A percentile compares a stretch with the other conserved stretches of the same genome.
Evolutionary conservation across 768 basidiomycete species (phyloP).

Genomic region (Russula dissimulans): DNA sequence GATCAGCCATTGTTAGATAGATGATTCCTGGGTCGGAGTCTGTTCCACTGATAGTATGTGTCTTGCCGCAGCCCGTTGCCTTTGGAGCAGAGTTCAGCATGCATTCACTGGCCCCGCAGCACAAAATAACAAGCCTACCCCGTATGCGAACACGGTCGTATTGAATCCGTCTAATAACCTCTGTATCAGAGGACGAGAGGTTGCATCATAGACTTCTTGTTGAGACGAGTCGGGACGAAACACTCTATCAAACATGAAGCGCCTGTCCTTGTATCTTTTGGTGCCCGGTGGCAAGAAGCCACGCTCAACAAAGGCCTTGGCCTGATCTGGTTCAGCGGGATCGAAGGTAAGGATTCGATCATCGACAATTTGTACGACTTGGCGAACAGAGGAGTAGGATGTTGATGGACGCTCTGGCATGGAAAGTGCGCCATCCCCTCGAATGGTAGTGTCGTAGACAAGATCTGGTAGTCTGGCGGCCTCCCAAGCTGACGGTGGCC

Average conservation of each 20-base stretch:
- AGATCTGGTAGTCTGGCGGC: constrained; percentile 75
- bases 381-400: constrained; percentile 51
- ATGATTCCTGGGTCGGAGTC: constrained; percentile 86
- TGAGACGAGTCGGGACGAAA: constrained; percentile 77
- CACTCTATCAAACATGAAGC: constrained; percentile 95
- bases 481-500: constrained; percentile 81
- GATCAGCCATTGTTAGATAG: constrained; percentile 93
- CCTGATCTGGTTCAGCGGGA: constrained; percentile 81
- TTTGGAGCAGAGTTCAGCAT: constrained; percentile 25
- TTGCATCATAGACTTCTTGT: constrained; percentile 79
- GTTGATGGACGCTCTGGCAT: constrained; percentile 45
- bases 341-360: constrained; percentile 95
- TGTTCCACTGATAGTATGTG: constrained; percentile 95
- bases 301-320: constrained; percentile 71
- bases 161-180: constrained; percentile 92
- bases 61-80: constrained; percentile 99
- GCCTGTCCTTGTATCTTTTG: constrained; percentile 91
- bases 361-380: constrained; percentile 84
- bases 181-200: constrained; percentile 74
- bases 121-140: constrained; percentile 49
- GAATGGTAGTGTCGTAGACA: constrained; percentile 58
- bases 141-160: constrained; percentile 97
- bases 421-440: constrained; percentile 81
- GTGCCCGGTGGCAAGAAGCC: constrained; percentile 81
- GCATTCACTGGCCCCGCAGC: not conserved